Percentiles rank a stretch among this genome's conserved stretches.
These are phyloP conservation scores for Penicillium pulvis DNA, from an alignment of 495 filamentous ascomycete genomes.

Conservation along the genomic window DNA sequence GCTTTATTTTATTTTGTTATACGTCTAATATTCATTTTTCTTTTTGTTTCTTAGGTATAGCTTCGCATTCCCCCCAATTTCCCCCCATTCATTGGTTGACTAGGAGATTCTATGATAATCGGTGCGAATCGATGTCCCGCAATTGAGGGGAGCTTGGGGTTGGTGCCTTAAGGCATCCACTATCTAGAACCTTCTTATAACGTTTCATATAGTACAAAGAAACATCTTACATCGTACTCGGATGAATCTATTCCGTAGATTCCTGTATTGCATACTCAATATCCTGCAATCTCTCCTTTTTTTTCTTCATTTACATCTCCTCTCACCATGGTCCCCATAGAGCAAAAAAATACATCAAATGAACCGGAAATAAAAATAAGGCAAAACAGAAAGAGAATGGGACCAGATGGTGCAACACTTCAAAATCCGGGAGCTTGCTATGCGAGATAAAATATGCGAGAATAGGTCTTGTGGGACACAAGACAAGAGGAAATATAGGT, in stretches of 20 bases:
- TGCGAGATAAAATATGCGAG: slow-evolving; percentile 30
- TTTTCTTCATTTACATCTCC: slow-evolving; percentile 6
- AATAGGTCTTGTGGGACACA: slow-evolving; percentile 16
- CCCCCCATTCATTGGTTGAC: not conserved
- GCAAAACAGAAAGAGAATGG: slow-evolving; percentile 12
- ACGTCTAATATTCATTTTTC: not conserved
- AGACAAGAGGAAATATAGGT: slow-evolving; percentile 18
- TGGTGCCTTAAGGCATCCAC: slow-evolving; percentile 15
- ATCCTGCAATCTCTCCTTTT: slow-evolving; percentile 1
- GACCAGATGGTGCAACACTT: slow-evolving; percentile 22
- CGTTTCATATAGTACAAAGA: not conserved
- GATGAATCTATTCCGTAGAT: not conserved
- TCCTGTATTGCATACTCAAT: slow-evolving; percentile 1
- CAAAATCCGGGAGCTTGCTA: slow-evolving; percentile 33
- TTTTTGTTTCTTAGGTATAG: not conserved
- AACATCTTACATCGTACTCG: no score
- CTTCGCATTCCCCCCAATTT: not conserved
- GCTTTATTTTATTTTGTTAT: slow-evolving; percentile 3
- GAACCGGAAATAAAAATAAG: not conserved
- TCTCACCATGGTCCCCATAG: not conserved
- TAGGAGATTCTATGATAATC: not conserved
- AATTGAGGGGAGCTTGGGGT: slow-evolving; percentile 15
- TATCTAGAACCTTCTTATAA: slow-evolving; percentile 20
- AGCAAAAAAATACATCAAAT: slow-evolving; percentile 2
- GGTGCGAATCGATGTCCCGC: not conserved